Base-by-base conservation (phyloP, 345 rosid species). In the Populus davidiana region DNA sequence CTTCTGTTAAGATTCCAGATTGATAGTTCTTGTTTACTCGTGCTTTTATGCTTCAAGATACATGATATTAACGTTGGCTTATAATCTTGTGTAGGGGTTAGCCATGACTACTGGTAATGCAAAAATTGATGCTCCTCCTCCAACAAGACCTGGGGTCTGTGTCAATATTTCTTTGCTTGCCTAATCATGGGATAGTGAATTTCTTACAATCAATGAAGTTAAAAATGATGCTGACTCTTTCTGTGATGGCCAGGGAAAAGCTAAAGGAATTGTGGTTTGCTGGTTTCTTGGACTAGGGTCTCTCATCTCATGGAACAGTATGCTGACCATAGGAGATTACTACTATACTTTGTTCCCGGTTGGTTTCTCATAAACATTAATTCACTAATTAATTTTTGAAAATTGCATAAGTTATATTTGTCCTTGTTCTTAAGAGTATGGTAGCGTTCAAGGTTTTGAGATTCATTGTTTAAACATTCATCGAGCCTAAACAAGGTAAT, bases 201-300 rank as follows among this genome's bases (percentile, higher is more conserved):
- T 50, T 50, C 56, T 50, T 50, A 5, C 56, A 17, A 6, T 17
- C 1, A 1, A 5, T 50, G 56, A 50, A 50, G 56, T 50, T 50
- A 50, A 50, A 6, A 6, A 41, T 50, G 49, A 50, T 50, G 8
- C 56, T 18, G 21, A 50, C 56, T 50, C n/a, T 50, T 50, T 50
- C 56, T 50, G 56, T 50, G 8, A 50, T 50, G 18, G 7, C 21
- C 89, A 92, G 97, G 99, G 97, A 65, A 94, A 89, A 77, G 72
- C 16, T 71, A 79, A 86, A 75, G 97, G 97, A 33, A 72, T 86
- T 69, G 63, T 85, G 0, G 86, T 94, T 62, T 93, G 99, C 71
- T 91, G 93, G 91, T 35, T 96, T 80, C 93, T 92, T 44, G 98
- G 99, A 61, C 56, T 91, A 2, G 99, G 99, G 33, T 82, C 96